Evolutionary conservation across 2,329 filamentous ascomycete species (phyloP).

Genomic region (Polytolypa hystricis): DNA sequence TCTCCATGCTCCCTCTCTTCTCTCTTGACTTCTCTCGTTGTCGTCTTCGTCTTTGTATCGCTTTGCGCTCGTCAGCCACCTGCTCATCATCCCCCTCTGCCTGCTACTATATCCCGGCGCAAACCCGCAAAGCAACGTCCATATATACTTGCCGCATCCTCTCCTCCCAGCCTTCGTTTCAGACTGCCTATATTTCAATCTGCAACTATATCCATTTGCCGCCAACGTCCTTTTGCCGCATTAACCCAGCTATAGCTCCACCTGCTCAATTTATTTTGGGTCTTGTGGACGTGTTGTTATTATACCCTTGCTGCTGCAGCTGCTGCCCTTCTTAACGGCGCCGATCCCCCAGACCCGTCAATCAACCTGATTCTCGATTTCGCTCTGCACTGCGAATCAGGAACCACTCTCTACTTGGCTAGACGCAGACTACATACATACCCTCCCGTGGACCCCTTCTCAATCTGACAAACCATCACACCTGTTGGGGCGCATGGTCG

Average conservation of each 20-base stretch:
- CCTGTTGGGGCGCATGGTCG: not conserved
- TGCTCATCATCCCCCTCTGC: too few relatives aligned
- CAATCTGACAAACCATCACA: not conserved
- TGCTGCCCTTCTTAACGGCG: slow-evolving; percentile 3
- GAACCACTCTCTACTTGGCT: not conserved
- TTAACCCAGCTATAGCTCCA: not conserved
- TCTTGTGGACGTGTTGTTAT: not conserved
- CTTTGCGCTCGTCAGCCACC: too few relatives aligned
- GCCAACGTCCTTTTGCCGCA: not conserved
- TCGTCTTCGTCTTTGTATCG: too few relatives aligned
- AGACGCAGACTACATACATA: not conserved
- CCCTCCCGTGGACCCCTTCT: not conserved
- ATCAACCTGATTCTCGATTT: slow-evolving; percentile 5
- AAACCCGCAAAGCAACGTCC: too few relatives aligned
- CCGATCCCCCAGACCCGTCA: slow-evolving; percentile 3
- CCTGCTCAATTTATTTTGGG: not conserved
- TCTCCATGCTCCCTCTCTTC: too few relatives aligned
- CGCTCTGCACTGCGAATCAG: slow-evolving; percentile 2
- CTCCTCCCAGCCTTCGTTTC: too few relatives aligned
- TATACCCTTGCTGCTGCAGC: not conserved
- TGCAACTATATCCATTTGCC: not conserved
- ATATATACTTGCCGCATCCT: not conserved
- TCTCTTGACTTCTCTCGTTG: too few relatives aligned
- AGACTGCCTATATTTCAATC: too few relatives aligned
- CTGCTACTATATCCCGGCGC: too few relatives aligned